Evolutionary conservation across 2,329 filamentous ascomycete species (phyloP).

Genomic region (Penicillium expansum): DNA sequence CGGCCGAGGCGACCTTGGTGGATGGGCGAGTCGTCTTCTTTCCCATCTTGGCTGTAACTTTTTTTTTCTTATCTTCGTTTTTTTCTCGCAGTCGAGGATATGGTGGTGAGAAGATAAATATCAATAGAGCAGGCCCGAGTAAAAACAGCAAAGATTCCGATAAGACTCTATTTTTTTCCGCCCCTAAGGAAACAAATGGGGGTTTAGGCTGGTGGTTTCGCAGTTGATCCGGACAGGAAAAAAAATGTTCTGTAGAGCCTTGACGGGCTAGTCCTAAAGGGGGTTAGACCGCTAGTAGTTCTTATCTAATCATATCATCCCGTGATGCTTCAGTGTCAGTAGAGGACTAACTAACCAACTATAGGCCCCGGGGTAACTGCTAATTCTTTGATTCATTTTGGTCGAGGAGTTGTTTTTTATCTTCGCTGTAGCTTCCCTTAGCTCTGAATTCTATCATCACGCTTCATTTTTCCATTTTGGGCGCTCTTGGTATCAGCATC

Average conservation of each 20-base stretch:
- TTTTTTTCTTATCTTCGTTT: conserved; percentile 13
- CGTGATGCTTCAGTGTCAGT: conserved; percentile 1
- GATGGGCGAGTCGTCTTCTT: conserved; percentile 46
- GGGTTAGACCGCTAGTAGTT: conserved; percentile 26
- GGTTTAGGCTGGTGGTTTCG: conserved; percentile 31
- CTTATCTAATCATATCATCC: conserved; percentile 35
- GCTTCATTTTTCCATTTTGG: background rate
- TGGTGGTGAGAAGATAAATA: conserved; percentile 6
- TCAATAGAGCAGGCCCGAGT: background rate
- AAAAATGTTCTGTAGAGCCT: conserved; percentile 45
- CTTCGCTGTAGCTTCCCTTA: background rate
- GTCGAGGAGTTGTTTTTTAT: background rate
- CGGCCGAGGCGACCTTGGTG: conserved; percentile 45
- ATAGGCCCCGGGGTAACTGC: background rate
- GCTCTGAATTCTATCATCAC: background rate
- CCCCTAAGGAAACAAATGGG: conserved; percentile 19
- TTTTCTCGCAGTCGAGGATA: conserved; percentile 16
- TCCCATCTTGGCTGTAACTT: conserved; percentile 38
- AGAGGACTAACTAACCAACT: background rate
- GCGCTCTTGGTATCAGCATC: background rate
- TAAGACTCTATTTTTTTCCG: conserved; percentile 13
- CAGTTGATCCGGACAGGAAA: conserved; percentile 34
- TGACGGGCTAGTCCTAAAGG: conserved; percentile 32
- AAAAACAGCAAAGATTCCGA: conserved; percentile 9
- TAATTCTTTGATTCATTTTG: background rate